phyloP scores from a whole-genome alignment of 1,284 basidiomycete species.

The Mycena sp. region DNA sequence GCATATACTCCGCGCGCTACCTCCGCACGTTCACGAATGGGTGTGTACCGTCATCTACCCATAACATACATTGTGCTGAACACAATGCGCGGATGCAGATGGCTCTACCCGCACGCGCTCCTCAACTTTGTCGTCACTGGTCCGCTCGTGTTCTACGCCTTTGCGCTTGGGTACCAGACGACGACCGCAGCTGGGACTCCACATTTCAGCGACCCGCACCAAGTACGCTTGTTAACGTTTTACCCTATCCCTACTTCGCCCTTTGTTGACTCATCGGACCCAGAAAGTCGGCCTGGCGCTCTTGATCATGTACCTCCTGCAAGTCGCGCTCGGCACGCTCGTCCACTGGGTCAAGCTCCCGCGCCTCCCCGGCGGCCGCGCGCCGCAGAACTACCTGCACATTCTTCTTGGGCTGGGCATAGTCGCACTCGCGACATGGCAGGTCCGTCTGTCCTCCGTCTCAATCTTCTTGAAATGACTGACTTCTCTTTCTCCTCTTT shows the following conservation, averaged over 20 bases:
- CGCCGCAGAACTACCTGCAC: conserved; percentile 40
- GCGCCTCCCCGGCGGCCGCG: conserved; percentile 30
- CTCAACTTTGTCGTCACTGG: conserved; percentile 30
- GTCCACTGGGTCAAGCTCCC: conserved; percentile 50
- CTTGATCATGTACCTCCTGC: conserved; percentile 53
- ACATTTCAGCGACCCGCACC: conserved; percentile 32
- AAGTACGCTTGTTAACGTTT: no score
- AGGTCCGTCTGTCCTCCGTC: conserved; percentile 32
- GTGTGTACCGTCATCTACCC: conserved; percentile 31
- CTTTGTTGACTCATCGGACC: conserved; percentile 4
- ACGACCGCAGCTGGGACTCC: neutral
- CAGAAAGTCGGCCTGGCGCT: conserved; percentile 54
- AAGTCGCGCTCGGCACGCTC: conserved; percentile 51
- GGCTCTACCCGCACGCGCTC: conserved; percentile 30
- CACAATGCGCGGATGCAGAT: conserved; percentile 1
- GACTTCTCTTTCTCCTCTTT: no score
- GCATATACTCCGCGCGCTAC: conserved; percentile 42
- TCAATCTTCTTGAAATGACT: neutral
- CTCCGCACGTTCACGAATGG: conserved; percentile 39
- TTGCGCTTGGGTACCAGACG: conserved; percentile 30
- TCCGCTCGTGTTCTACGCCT: conserved; percentile 48
- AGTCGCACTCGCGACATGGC: conserved; percentile 43
- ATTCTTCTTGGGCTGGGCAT: conserved; percentile 43
- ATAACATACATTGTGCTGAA: neutral
- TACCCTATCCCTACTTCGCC: no score